Conservation (phyloP, 176 grass and related monocot genomes). For the Alloteropsis semialata region DNA sequence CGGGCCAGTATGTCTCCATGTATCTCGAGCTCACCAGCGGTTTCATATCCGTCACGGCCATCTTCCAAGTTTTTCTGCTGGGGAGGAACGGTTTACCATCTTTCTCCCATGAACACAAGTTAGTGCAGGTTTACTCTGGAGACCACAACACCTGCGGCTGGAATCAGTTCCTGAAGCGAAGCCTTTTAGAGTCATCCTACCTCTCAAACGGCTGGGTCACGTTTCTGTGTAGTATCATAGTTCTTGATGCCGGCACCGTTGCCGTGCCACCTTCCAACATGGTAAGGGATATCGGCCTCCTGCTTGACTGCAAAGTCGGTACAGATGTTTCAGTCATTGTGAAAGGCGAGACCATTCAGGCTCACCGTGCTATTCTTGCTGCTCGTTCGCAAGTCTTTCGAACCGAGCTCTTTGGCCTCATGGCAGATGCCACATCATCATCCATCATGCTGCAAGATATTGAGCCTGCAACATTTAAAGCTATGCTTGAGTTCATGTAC, state of each 20-base stretch:
- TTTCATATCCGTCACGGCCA: background rate
- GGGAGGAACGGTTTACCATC: background rate
- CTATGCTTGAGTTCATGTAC: background rate
- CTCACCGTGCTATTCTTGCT: background rate
- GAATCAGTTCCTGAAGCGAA: constrained; percentile 15
- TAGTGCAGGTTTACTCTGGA: background rate
- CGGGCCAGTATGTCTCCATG: constrained; percentile 2
- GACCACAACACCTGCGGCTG: background rate
- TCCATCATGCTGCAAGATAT: background rate
- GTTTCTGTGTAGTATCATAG: background rate
- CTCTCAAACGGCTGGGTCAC: background rate
- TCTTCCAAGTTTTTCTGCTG: constrained; percentile 14
- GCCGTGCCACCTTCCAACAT: background rate
- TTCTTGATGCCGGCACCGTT: background rate
- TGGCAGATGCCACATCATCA: background rate
- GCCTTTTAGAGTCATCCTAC: background rate
- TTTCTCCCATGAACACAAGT: background rate
- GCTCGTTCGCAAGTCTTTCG: background rate
- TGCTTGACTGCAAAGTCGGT: background rate
- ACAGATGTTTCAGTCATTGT: background rate
- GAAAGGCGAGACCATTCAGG: background rate
- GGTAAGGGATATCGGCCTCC: background rate
- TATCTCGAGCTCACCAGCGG: background rate
- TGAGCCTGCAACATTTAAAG: background rate
- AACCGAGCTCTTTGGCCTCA: background rate